Percentiles rank a stretch among this genome's conserved stretches.
Conservation (phyloP, 768 basidiomycete species). For the Hygrocybe punicea region DNA sequence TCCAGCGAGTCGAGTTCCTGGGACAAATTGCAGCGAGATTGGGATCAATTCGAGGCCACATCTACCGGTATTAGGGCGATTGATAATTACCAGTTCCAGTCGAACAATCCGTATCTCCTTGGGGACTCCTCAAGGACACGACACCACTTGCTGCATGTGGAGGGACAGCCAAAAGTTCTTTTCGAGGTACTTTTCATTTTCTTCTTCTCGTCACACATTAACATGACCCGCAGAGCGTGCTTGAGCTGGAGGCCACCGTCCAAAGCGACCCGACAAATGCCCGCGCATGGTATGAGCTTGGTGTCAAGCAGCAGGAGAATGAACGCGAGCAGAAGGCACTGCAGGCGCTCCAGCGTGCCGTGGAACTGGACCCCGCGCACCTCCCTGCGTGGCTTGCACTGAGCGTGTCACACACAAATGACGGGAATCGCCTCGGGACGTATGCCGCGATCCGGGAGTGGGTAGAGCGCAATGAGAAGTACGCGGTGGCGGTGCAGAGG, state of each 20-base stretch:
- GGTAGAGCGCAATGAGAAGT: slow-evolving; percentile 63
- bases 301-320: slow-evolving; percentile 96
- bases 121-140: slow-evolving; percentile 57
- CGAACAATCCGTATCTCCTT: slow-evolving; percentile 72
- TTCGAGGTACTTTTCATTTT: slow-evolving; percentile 39
- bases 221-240: slow-evolving; percentile 57
- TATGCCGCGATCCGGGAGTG: slow-evolving; percentile 82
- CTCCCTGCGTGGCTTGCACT: slow-evolving; percentile 86
- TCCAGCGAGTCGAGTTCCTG: slow-evolving; percentile 44
- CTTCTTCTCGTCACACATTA: slow-evolving; percentile 12
- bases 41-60: slow-evolving; percentile 81
- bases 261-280: slow-evolving; percentile 72
- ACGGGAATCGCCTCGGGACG: slow-evolving; percentile 69
- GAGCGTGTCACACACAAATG: slow-evolving; percentile 88
- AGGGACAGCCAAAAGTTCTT: slow-evolving; percentile 30
- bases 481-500: slow-evolving; percentile 44
- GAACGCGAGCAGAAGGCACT: slow-evolving; percentile 92
- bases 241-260: slow-evolving; percentile 87
- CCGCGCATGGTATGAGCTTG: slow-evolving; percentile 83
- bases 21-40: slow-evolving; percentile 68
- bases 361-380: slow-evolving; percentile 75
- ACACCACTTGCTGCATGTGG: slow-evolving; percentile 40
- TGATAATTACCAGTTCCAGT: slow-evolving; percentile 65
- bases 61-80: slow-evolving; percentile 57
- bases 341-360: slow-evolving; percentile 73